These are phyloP conservation scores for Gonapodya sp. DNA, from an alignment of 192 early-diverging fungal species.

Conservation along the genomic window DNA sequence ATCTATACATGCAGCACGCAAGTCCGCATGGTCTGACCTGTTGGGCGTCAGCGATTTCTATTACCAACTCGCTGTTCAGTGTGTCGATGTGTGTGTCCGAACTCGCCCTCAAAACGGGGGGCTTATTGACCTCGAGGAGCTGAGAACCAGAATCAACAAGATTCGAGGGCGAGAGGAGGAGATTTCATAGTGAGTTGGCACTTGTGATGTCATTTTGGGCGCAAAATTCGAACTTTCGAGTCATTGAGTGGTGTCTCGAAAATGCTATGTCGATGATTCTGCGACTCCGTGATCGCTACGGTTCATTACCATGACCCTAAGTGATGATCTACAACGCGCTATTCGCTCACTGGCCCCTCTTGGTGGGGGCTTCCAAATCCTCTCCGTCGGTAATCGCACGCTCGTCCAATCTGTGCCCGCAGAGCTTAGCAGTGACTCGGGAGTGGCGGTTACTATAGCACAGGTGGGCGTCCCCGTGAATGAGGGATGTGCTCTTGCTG, in stretches of 20 bases:
- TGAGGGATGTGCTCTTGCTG: conserved; percentile 21
- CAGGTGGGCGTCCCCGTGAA: conserved; percentile 44
- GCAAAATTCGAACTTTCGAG: not conserved
- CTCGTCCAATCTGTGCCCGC: conserved; percentile 84
- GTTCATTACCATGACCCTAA: conserved; percentile 24
- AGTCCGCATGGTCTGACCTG: conserved; percentile 91
- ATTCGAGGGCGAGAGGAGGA: conserved; percentile 47
- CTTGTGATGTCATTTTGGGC: too few species aligned
- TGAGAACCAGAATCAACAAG: conserved; percentile 57
- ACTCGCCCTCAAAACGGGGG: conserved; percentile 82
- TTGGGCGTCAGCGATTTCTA: conserved; percentile 96
- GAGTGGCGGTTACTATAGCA: conserved; percentile 56
- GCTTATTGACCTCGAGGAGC: conserved; percentile 74
- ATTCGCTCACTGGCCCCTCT: conserved; percentile 82
- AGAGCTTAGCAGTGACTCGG: conserved; percentile 78
- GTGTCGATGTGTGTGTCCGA: conserved; percentile 79
- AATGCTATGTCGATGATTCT: not conserved
- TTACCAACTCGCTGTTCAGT: conserved; percentile 89
- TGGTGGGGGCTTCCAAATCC: conserved; percentile 77
- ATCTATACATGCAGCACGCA: conserved; percentile 77
- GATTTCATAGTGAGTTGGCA: conserved; percentile 39
- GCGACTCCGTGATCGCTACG: conserved; percentile 27
- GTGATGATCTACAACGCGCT: conserved; percentile 77
- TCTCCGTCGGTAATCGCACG: conserved; percentile 64
- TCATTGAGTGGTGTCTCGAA: conserved; percentile 11